phyloP scores from a whole-genome alignment of 2,329 filamentous ascomycete genomes.

The Sphaerulina populicola region DNA sequence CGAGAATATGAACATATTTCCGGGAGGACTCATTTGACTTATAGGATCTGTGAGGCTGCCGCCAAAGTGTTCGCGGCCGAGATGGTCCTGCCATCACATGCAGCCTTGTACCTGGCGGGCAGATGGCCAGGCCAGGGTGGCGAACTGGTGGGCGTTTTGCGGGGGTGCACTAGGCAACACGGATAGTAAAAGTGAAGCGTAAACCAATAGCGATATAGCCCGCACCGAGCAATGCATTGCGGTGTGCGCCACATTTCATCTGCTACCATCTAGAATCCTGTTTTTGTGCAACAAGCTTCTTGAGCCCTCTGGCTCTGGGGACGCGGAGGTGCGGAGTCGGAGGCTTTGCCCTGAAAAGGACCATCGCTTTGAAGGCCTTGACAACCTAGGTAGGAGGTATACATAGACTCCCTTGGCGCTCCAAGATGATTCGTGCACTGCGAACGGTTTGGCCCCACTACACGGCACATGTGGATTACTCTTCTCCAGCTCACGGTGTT shows the following conservation, averaged over 20 bases:
- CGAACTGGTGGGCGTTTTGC: no score
- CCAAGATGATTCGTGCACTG: neutral
- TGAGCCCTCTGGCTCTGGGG: no score
- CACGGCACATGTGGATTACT: neutral
- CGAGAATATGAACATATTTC: neutral
- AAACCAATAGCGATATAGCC: neutral
- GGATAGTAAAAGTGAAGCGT: neutral
- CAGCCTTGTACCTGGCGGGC: neutral
- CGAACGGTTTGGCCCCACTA: neutral
- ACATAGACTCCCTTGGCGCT: neutral
- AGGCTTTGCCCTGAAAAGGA: neutral
- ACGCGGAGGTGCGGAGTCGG: neutral
- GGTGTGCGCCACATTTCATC: no score
- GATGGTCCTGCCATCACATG: neutral
- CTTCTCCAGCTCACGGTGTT: neutral
- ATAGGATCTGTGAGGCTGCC: neutral
- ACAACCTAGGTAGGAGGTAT: no score
- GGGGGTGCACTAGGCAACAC: no score
- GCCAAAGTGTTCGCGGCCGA: neutral
- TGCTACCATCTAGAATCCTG: neutral
- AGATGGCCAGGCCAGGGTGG: neutral
- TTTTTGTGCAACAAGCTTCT: neutral
- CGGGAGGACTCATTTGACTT: neutral
- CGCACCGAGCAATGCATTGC: neutral
- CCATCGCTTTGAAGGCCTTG: neutral